Evolutionary conservation across 1,139 yeast species (phyloP), one percentile per base, ranked within the genome.

Genomic region (Kurtzmaniella natalensis): DNA sequence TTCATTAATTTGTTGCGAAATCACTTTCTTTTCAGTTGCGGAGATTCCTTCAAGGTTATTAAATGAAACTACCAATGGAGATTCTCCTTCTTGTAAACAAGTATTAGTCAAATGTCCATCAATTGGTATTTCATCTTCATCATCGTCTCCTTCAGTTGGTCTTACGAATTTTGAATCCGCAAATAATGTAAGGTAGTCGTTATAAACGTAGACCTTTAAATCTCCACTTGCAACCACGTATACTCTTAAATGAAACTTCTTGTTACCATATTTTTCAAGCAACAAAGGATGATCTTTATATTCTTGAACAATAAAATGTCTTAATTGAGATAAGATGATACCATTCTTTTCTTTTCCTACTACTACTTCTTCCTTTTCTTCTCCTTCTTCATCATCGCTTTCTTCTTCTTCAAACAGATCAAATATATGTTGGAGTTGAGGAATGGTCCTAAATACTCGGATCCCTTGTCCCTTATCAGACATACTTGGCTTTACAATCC

Each of bases 401-500:
- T 61, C 72, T 10, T 68, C 81, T 43, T 80, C 92, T 46, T 88
- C 96, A 57, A 87, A 87, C 5, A 83, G 78, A 49, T 92, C 83
- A 54, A 92, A 92, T 8, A 89, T 81, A 2, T 59, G 72, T 53
- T 89, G 96, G 35, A 92, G 63, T 46, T 88, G 94, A 9, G 78
- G 85, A 22, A 87, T 66, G 0, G 89, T 81, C 35, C 70, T 70
- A 61, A 92, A 92, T 1, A 92, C 58, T 32, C 96, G 65, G 30
- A 92, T 88, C 0, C 98, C 98, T 55, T 92, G 96, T 8, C 96
- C 98, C 52, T 92, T 81, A 51, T 92, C 98, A 49, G 95, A 83
- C 96, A 92, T 88, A 45, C 95, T 80, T 9, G 98, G 98, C 52
- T 92, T 92, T 48, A 92, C 66, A 32, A 92, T 92, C 89, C 94